phyloP scores from a whole-genome alignment of 169 alveolate species.

The Cryptosporidium viatorum region DNA sequence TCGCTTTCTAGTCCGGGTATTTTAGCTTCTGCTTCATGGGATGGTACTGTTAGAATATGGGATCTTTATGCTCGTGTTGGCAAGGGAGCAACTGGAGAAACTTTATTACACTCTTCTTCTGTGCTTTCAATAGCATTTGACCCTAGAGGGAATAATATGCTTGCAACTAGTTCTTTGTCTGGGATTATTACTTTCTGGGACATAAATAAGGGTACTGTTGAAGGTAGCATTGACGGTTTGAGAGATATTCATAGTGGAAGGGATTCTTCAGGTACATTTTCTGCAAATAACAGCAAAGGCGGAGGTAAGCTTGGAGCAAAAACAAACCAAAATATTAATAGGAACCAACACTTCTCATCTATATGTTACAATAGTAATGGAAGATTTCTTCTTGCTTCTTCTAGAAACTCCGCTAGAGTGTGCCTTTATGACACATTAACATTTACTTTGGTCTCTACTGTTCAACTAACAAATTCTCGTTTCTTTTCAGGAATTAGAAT shows the following conservation, averaged over 20 bases:
- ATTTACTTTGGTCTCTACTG: slow-evolving; percentile 76
- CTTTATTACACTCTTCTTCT: slow-evolving; percentile 88
- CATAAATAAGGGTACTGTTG: slow-evolving; percentile 81
- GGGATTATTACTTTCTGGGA: slow-evolving; percentile 89
- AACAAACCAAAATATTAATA: slow-evolving; percentile 75
- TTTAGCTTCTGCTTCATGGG: slow-evolving; percentile 96
- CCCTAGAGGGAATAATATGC: slow-evolving; percentile 91
- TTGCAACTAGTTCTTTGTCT: slow-evolving; percentile 86
- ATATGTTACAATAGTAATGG: slow-evolving; percentile 81
- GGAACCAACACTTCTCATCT: slow-evolving; percentile 82
- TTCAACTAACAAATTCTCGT: slow-evolving; percentile 78
- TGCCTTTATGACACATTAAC: slow-evolving; percentile 82
- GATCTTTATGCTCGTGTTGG: slow-evolving; percentile 85
- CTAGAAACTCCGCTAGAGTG: slow-evolving; percentile 82
- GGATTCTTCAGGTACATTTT: slow-evolving; percentile 80
- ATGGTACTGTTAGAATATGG: slow-evolving; percentile 92
- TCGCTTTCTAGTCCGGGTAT: slow-evolving; percentile 83
- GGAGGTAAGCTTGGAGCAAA: slow-evolving; percentile 75
- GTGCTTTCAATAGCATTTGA: slow-evolving; percentile 89
- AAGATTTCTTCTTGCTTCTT: slow-evolving; percentile 79
- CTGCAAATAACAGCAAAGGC: slow-evolving; percentile 80
- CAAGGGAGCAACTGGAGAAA: slow-evolving; percentile 92
- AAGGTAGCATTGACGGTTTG: slow-evolving; percentile 89
- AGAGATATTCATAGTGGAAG: slow-evolving; percentile 87
- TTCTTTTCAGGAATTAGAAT: slow-evolving; percentile 79